phyloP scores from a whole-genome alignment of 257 asterid species.

The Nicotiana knightiana region DNA sequence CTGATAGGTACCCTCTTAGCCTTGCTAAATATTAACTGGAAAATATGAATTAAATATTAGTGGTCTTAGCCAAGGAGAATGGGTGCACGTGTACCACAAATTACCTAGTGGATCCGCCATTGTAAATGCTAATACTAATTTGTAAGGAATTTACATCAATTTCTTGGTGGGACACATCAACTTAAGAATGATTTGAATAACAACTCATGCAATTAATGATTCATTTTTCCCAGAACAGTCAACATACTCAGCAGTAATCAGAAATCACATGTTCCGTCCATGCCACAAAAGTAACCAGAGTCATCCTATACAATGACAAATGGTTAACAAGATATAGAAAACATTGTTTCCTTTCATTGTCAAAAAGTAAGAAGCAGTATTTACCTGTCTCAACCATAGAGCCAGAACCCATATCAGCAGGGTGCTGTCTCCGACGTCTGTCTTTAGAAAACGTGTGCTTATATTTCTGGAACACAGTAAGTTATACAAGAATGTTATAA shows the following conservation, averaged over 20 bases:
- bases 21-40: too few relatives aligned
- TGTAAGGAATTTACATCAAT: neutral
- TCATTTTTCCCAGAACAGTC: neutral
- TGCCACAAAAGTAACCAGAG: neutral
- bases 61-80: too few relatives aligned
- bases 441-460: slow-evolving; percentile 27
- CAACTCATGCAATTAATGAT: neutral
- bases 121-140: neutral
- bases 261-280: neutral
- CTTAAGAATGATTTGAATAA: neutral
- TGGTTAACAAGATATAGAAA: too few relatives aligned
- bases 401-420: slow-evolving; percentile 37
- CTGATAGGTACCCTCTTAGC: too few relatives aligned
- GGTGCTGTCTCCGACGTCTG: slow-evolving; percentile 21
- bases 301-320: neutral
- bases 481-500: neutral
- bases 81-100: too few relatives aligned
- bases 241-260: neutral
- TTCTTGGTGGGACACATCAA: neutral
- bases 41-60: too few relatives aligned
- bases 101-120: too few relatives aligned
- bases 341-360: neutral
- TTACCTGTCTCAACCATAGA: slow-evolving; percentile 21
- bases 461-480: slow-evolving; percentile 40
- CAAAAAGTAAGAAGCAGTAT: neutral